phyloP scores from a whole-genome alignment of 2,329 filamentous ascomycete genomes.

The Pseudogymnoascus sp. region DNA sequence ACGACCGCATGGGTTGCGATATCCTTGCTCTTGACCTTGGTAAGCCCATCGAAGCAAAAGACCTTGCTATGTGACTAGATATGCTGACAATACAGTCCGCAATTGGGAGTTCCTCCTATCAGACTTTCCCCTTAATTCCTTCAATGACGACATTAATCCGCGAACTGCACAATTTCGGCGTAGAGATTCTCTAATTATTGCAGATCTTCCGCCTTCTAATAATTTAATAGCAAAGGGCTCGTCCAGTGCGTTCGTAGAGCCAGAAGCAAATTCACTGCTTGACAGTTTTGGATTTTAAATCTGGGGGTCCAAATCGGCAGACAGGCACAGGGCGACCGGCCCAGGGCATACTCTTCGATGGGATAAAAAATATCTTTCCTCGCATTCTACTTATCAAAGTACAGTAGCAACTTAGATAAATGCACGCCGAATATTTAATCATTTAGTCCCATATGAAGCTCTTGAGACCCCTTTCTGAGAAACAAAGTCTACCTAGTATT shows the following conservation, averaged over 20 bases:
- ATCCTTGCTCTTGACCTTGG: slow-evolving; percentile 76
- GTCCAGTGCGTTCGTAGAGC: slow-evolving; percentile 80
- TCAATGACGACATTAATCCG: slow-evolving; percentile 22
- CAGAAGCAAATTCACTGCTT: slow-evolving; percentile 78
- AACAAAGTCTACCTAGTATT: not conserved
- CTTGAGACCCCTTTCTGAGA: not conserved
- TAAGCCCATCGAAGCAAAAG: slow-evolving; percentile 32
- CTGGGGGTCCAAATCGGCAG: not conserved
- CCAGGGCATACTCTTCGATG: not conserved
- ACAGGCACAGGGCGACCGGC: not conserved
- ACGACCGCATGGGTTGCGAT: slow-evolving; percentile 89
- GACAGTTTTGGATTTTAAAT: slow-evolving; percentile 84
- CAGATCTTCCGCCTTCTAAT: slow-evolving; percentile 51
- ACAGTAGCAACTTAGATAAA: not conserved
- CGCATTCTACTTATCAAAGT: not conserved
- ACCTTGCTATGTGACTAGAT: not conserved
- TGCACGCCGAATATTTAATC: not conserved
- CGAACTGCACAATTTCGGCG: slow-evolving; percentile 55
- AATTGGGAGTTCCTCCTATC: slow-evolving; percentile 73
- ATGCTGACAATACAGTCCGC: slow-evolving; percentile 42
- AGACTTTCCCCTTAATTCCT: slow-evolving; percentile 35
- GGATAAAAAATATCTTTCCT: not conserved
- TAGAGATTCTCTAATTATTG: slow-evolving; percentile 70
- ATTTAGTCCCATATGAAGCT: not conserved
- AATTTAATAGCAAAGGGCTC: slow-evolving; percentile 41